phyloP scores from a whole-genome alignment of 1,284 basidiomycete genomes.

The Wolfiporia cocos region DNA sequence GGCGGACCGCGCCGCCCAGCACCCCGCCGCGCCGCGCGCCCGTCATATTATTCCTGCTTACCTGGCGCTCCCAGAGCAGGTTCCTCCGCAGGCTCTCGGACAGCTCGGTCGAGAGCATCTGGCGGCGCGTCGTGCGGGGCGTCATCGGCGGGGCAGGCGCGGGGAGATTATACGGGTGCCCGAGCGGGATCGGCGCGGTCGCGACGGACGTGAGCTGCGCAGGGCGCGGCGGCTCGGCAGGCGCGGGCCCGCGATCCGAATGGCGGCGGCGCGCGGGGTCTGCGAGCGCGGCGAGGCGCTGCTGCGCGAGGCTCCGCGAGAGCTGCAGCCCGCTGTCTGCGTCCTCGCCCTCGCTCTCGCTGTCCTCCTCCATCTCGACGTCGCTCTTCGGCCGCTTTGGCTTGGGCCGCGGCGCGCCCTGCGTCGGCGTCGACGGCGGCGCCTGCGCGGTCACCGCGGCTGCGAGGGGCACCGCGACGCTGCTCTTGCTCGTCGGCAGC shows the following conservation, averaged over 20 bases:
- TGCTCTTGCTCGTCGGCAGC: constrained; percentile 56
- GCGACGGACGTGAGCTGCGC: constrained; percentile 22
- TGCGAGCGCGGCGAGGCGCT: constrained; percentile 50
- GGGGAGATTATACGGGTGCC: constrained; percentile 72
- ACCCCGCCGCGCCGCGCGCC: constrained; percentile 4
- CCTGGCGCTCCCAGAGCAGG: constrained; percentile 27
- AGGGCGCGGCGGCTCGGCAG: constrained; percentile 17
- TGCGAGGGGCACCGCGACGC: constrained; percentile 57
- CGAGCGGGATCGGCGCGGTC: constrained; percentile 50
- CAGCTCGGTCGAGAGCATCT: constrained; percentile 82
- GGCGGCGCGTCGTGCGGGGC: constrained; percentile 77
- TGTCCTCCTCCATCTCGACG: constrained; percentile 66
- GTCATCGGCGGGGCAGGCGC: constrained; percentile 67
- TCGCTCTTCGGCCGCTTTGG: constrained; percentile 60
- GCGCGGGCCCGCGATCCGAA: constrained; percentile 22
- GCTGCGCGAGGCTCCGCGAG: constrained; percentile 57
- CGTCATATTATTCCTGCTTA: not conserved
- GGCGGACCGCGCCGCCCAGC: constrained; percentile 31
- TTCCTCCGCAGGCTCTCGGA: constrained; percentile 44
- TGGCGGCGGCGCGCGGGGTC: constrained; percentile 27
- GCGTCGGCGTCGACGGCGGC: constrained; percentile 9
- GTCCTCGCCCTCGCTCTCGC: constrained; percentile 49
- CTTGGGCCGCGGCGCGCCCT: constrained; percentile 47
- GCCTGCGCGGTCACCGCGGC: constrained; percentile 45
- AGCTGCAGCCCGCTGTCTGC: constrained; percentile 42